Evolutionary conservation across 805 yeast species (phyloP).

Genomic region (Metschnikowia cubensis): DNA sequence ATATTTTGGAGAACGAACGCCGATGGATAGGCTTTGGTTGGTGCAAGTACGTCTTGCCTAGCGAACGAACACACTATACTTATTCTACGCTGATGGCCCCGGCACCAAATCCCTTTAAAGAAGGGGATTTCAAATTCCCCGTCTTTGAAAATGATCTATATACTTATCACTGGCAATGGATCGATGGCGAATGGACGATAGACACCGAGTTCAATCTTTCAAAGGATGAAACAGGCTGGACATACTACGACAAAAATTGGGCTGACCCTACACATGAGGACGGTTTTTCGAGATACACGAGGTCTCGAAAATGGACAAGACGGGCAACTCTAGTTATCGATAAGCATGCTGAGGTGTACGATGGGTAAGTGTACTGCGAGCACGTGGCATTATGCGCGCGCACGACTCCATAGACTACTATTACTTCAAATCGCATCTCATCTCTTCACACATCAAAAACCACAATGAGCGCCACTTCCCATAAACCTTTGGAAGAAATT

Average conservation of each 20-base stretch:
- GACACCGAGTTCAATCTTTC: constrained; percentile 39
- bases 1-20: constrained; percentile 53
- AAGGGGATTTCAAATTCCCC: constrained; percentile 43
- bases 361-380: not conserved
- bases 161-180: constrained; percentile 52
- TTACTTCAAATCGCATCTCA: constrained; percentile 6
- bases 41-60: constrained; percentile 48
- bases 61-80: constrained; percentile 49
- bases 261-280: constrained; percentile 35
- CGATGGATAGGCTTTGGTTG: constrained; percentile 63
- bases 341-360: constrained; percentile 15
- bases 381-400: constrained; percentile 2
- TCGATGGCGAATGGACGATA: constrained; percentile 48
- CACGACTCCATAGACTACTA: constrained; percentile 2
- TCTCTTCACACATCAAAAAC: constrained; percentile 2
- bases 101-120: constrained; percentile 23
- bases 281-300: constrained; percentile 47
- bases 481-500: constrained; percentile 27
- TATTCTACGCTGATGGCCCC: constrained; percentile 32
- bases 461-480: constrained; percentile 32
- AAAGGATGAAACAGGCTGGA: constrained; percentile 48
- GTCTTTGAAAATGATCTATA: constrained; percentile 33
- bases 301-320: constrained; percentile 50
- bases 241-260: constrained; percentile 53
- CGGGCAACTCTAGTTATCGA: constrained; percentile 36